Base-by-base conservation (phyloP, 257 asterid species). In the Nicotiana knightiana region DNA sequence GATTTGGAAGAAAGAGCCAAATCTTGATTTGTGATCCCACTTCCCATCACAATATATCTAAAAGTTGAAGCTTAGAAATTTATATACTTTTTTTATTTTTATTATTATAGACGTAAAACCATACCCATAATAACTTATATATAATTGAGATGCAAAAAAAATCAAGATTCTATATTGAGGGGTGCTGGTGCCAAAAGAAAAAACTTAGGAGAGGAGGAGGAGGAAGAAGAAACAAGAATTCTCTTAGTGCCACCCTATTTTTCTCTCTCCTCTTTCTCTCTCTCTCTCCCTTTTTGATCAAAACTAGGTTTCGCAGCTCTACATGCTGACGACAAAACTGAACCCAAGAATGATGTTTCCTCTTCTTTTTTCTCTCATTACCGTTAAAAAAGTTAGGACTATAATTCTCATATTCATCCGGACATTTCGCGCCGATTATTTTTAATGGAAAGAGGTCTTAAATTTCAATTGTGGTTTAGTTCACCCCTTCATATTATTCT, bases 1-100 rank as follows among this genome's bases (percentile, higher is more conserved):
- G 81, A 64, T 76, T 68, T 85, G 86, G 91, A 82, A 84, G 92
- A 87, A 79, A 86, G 87, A 85, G 82, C 84, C 88, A 88, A 86
- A 89, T 86, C 90, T 77, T 83, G 89, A 85, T 81, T 86, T n/a
- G 84, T 83, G 51, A 84, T 81, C 86, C 90, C 91, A 87, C 91
- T 89, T 91, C 82, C 85, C 84, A 77, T 83, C 71, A 73, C 79
- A 13, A 18, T 73, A 48, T 13, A 48, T 51, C 62, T 51, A 73
- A 48, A 30, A 46, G 79, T 51, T 15, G 62, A 73, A 73, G 26
- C 79, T 7, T 13, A 9, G 9, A 48, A 73, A 48, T 48, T 73
- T 61, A 66, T 11, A 24, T 71, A 80, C 24, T 76, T 54, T 66
- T n/a, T 33, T 35, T 28, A 28, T 28, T 28, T 21, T 28, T 82